phyloP scores from a whole-genome alignment of 106 monocot species.

The Agapanthus africanus region DNA sequence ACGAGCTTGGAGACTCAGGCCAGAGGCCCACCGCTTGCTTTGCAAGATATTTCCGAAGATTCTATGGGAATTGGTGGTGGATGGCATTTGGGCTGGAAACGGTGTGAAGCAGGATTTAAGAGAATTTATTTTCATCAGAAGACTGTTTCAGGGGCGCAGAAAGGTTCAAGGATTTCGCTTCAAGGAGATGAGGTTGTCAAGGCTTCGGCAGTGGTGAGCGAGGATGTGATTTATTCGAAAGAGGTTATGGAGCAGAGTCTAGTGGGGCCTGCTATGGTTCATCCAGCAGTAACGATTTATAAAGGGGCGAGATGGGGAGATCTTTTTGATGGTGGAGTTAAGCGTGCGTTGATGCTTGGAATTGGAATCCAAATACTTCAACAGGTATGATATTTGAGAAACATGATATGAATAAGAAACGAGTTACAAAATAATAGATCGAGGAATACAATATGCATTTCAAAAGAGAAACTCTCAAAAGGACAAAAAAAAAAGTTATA shows the following conservation, averaged over 20 bases:
- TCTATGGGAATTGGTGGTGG: slow-evolving; percentile 40
- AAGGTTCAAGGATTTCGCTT: slow-evolving; percentile 20
- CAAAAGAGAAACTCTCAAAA: too few species aligned
- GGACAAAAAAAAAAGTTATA: too few species aligned
- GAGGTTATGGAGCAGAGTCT: slow-evolving; percentile 20
- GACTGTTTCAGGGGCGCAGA: slow-evolving; percentile 9
- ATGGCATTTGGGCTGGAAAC: slow-evolving; percentile 47
- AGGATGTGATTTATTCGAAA: slow-evolving; percentile 26
- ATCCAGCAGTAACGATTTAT: slow-evolving; percentile 20
- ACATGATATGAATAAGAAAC: too few species aligned
- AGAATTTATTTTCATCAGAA: slow-evolving; percentile 37
- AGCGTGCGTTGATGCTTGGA: slow-evolving; percentile 33
- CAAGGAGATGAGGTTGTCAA: slow-evolving; percentile 23
- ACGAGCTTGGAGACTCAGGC: slow-evolving; percentile 54
- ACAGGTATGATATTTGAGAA: too few species aligned
- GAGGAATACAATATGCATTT: too few species aligned
- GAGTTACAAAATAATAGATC: too few species aligned
- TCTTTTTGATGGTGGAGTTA: slow-evolving; percentile 34
- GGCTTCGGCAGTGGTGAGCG: slow-evolving; percentile 32
- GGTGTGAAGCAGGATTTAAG: slow-evolving; percentile 23
- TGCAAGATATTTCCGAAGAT: too few species aligned
- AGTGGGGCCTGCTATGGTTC: slow-evolving; percentile 26
- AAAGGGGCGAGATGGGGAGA: slow-evolving; percentile 27
- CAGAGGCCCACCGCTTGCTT: slow-evolving; percentile 15
- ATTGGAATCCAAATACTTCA: slow-evolving; percentile 37